These are phyloP conservation scores for Aspergillus affinis DNA, from an alignment of 495 filamentous ascomycete species.

Conservation along the genomic window DNA sequence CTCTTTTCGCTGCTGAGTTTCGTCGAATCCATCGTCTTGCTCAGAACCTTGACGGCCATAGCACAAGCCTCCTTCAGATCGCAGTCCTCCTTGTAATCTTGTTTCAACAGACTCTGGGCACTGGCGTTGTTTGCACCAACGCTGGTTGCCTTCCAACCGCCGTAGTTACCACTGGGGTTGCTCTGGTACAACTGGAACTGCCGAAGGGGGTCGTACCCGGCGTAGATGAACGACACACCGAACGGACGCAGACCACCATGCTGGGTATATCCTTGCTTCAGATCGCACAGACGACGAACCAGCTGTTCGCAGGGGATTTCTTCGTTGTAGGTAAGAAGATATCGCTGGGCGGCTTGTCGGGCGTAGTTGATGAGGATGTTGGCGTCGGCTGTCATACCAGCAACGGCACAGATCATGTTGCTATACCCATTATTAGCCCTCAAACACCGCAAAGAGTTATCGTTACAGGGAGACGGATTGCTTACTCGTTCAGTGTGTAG, in stretches of 20 bases:
- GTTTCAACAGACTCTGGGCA: constrained; percentile 95
- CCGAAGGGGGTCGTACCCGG: constrained; percentile 89
- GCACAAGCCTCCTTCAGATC: constrained; percentile 94
- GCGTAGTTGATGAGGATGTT: constrained; percentile 99
- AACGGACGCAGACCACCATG: constrained; percentile 97
- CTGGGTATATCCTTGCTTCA: constrained; percentile 99
- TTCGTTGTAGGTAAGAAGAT: constrained; percentile 98
- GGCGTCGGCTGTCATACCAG: constrained; percentile 98
- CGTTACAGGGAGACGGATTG: neutral
- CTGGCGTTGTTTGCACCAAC: constrained; percentile 97
- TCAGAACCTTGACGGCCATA: constrained; percentile 97
- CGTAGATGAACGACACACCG: constrained; percentile 99
- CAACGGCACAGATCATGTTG: constrained; percentile 99
- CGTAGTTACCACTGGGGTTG: constrained; percentile 99
- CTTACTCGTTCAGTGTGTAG: constrained; percentile 97
- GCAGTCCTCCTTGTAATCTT: constrained; percentile 99
- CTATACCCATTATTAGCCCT: constrained; percentile 46
- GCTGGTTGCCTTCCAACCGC: constrained; percentile 98
- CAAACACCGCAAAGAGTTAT: neutral
- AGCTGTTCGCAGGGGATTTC: constrained; percentile 99
- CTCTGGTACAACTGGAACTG: constrained; percentile 99
- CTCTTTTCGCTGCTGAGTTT: constrained; percentile 99
- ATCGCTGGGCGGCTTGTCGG: constrained; percentile 91
- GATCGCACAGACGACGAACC: constrained; percentile 91
- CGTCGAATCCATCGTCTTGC: constrained; percentile 99